These are phyloP conservation scores for Trematosphaeria pertusa DNA, from an alignment of 2,329 filamentous ascomycete genomes.

Conservation along the genomic window DNA sequence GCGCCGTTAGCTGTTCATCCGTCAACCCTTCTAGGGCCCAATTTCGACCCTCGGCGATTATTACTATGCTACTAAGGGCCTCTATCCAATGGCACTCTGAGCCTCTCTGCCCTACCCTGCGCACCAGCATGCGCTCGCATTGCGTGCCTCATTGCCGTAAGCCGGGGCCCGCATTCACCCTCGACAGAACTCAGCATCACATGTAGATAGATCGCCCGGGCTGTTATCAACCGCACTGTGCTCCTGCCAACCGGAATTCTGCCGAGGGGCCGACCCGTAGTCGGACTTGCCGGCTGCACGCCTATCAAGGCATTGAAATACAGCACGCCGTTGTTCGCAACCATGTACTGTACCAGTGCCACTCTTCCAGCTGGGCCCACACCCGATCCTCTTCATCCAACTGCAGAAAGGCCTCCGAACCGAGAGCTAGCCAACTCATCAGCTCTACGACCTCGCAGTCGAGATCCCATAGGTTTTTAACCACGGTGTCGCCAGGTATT, in stretches of 20 bases:
- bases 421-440: slow-evolving; percentile 32
- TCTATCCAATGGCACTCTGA: slow-evolving; percentile 20
- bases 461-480: slow-evolving; percentile 13
- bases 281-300: slow-evolving; percentile 8
- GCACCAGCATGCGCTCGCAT: slow-evolving; percentile 19
- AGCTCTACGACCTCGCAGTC: slow-evolving; percentile 5
- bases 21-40: slow-evolving; percentile 22
- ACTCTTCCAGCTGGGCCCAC: slow-evolving; percentile 12
- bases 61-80: slow-evolving; percentile 17
- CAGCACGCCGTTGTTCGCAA: slow-evolving; percentile 20
- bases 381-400: slow-evolving; percentile 5
- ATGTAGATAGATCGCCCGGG: slow-evolving; percentile 8
- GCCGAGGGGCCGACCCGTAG: slow-evolving; percentile 27
- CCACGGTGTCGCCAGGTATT: slow-evolving; percentile 18
- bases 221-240: slow-evolving; percentile 23
- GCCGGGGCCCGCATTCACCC: slow-evolving; percentile 7
- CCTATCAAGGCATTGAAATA: slow-evolving; percentile 20
- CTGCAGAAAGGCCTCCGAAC: slow-evolving; percentile 8
- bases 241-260: slow-evolving; percentile 24
- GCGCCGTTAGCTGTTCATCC: slow-evolving; percentile 30
- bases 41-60: slow-evolving; percentile 19
- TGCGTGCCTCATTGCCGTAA: slow-evolving; percentile 16
- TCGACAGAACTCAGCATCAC: not conserved
- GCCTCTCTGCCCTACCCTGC: slow-evolving; percentile 14
- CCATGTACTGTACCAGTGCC: slow-evolving; percentile 16